Conservation (phyloP, 2,329 filamentous ascomycete species). For the Cordyceps militaris region DNA sequence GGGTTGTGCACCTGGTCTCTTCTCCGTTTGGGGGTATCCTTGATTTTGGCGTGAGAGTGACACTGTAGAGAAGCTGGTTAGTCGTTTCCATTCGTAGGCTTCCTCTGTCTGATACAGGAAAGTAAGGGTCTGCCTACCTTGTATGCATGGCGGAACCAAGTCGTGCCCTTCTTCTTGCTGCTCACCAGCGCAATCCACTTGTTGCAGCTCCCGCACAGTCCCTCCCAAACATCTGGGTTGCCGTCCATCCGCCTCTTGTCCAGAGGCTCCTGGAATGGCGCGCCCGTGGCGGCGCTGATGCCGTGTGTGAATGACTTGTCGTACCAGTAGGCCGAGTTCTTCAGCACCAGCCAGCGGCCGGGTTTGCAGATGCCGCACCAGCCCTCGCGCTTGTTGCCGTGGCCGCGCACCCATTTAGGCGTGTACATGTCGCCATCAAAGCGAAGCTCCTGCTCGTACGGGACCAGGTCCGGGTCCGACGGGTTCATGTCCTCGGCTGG, state of each 20-base stretch:
- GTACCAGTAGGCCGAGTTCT: slow-evolving; percentile 91
- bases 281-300: slow-evolving; percentile 74
- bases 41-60: slow-evolving; percentile 64
- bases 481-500: slow-evolving; percentile 78
- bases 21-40: slow-evolving; percentile 61
- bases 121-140: slow-evolving; percentile 50
- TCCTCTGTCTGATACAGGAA: too few relatives aligned
- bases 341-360: slow-evolving; percentile 77
- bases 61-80: slow-evolving; percentile 38
- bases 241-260: slow-evolving; percentile 70
- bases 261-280: slow-evolving; percentile 69
- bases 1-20: slow-evolving; percentile 52
- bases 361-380: slow-evolving; percentile 89
- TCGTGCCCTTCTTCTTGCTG: slow-evolving; percentile 88
- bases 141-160: slow-evolving; percentile 85
- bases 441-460: slow-evolving; percentile 70
- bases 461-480: slow-evolving; percentile 64
- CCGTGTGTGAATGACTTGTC: slow-evolving; percentile 87
- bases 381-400: slow-evolving; percentile 80
- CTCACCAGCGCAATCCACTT: slow-evolving; percentile 77
- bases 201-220: slow-evolving; percentile 68
- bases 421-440: slow-evolving; percentile 81
- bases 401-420: slow-evolving; percentile 74
- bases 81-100: too few relatives aligned
- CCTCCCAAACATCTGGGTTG: slow-evolving; percentile 77